Percentiles rank a stretch among this genome's conserved stretches.
Evolutionary conservation across 768 basidiomycete genomes (phyloP).

Genomic region (Calocybe indica): DNA sequence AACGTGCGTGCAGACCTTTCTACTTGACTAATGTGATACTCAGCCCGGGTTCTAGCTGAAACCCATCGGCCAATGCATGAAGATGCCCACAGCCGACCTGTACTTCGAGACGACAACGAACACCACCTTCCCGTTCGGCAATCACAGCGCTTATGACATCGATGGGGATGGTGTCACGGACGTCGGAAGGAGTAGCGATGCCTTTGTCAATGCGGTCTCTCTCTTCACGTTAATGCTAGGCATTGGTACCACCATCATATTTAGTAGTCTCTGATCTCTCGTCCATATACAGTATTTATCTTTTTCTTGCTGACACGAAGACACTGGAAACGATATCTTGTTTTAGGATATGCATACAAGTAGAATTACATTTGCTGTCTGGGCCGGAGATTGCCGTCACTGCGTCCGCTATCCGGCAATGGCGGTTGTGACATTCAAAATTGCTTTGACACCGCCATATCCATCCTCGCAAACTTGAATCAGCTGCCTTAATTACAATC

Average conservation of each 20-base stretch:
- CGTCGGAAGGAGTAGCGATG: background rate
- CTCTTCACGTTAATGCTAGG: too few species aligned
- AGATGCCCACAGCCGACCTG: conserved; percentile 55
- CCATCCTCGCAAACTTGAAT: background rate
- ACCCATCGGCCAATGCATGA: conserved; percentile 75
- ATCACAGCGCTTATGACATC: conserved; percentile 28
- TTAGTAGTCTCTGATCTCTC: too few species aligned
- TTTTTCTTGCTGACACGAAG: background rate
- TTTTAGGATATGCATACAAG: background rate
- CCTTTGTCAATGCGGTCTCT: too few species aligned
- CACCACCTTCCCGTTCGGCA: conserved; percentile 50
- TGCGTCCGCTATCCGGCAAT: too few species aligned
- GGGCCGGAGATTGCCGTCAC: conserved; percentile 12
- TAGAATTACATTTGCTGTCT: background rate
- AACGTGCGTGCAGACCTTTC: conserved; percentile 33
- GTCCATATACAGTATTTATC: background rate
- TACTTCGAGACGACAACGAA: conserved; percentile 85
- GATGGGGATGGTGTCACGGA: conserved; percentile 32
- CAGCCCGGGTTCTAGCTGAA: conserved; percentile 38
- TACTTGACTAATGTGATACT: background rate
- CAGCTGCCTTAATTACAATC: conserved; percentile 9
- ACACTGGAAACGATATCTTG: too few species aligned
- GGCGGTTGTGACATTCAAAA: too few species aligned
- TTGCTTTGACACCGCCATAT: background rate
- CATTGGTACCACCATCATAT: background rate